Percentiles rank a stretch among this genome's conserved stretches.
phyloP scores from a whole-genome alignment of 306 rosid species.

The Cicer judaicum region DNA sequence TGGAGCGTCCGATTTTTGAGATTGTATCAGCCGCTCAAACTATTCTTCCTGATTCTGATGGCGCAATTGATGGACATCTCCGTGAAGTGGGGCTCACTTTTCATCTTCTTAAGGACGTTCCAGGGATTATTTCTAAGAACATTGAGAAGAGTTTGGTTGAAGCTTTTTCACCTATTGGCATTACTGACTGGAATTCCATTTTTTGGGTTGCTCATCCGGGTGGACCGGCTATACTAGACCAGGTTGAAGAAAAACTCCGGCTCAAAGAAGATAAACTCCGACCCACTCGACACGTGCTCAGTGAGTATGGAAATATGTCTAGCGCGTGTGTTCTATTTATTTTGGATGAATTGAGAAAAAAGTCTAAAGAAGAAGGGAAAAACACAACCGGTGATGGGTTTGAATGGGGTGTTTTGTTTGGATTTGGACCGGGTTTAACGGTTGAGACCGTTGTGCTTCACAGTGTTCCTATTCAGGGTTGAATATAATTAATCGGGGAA shows the following conservation, averaged over 20 bases:
- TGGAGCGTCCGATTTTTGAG: constrained; percentile 55
- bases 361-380: constrained; percentile 50
- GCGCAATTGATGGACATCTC: constrained; percentile 65
- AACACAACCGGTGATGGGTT: constrained; percentile 57
- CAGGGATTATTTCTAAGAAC: constrained; percentile 63
- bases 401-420: constrained; percentile 67
- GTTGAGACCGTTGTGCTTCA: constrained; percentile 63
- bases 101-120: constrained; percentile 63
- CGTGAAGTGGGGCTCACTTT: constrained; percentile 64
- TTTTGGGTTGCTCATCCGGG: constrained; percentile 77
- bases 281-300: constrained; percentile 53
- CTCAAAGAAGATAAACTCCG: constrained; percentile 54
- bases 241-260: constrained; percentile 57
- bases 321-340: constrained; percentile 64
- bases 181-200: constrained; percentile 63
- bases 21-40: constrained; percentile 59
- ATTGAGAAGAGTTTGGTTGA: constrained; percentile 61
- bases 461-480: constrained; percentile 40
- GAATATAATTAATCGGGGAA: neutral
- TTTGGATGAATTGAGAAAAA: constrained; percentile 59
- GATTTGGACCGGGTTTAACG: constrained; percentile 67
- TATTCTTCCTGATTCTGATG: constrained; percentile 58
- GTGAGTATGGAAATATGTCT: constrained; percentile 68
- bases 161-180: constrained; percentile 58
- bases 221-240: constrained; percentile 69